Evolutionary conservation across 2,329 filamentous ascomycete genomes (phyloP).

Genomic region (Calycina herbarum): DNA sequence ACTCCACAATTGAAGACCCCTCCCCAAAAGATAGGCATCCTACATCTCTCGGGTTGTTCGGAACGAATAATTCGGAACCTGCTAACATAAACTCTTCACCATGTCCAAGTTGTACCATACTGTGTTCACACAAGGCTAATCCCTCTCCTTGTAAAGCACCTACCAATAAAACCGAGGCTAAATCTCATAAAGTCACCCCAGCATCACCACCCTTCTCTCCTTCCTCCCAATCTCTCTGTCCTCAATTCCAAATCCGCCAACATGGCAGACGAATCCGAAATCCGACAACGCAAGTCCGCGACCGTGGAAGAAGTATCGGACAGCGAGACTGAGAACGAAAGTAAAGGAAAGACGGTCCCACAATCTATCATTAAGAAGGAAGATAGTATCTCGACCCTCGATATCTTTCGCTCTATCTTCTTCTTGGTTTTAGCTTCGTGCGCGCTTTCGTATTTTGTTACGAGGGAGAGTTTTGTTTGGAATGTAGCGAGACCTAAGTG

Average conservation of each 20-base stretch:
- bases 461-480: conserved; percentile 34
- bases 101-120: conserved; percentile 8
- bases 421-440: conserved; percentile 31
- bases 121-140: conserved; percentile 10
- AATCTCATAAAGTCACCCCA: neutral
- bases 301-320: neutral
- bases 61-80: neutral
- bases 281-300: conserved; percentile 13
- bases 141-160: conserved; percentile 5
- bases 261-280: conserved; percentile 4
- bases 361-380: conserved; percentile 28
- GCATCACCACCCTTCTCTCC: neutral
- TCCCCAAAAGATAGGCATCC: neutral
- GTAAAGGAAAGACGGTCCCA: conserved; percentile 3
- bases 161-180: conserved; percentile 13
- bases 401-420: conserved; percentile 32
- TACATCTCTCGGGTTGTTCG: neutral
- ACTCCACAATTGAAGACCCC: neutral
- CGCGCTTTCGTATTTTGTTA: conserved; percentile 36
- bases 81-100: neutral
- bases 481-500: conserved; percentile 31
- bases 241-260: neutral
- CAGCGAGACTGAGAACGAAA: neutral
- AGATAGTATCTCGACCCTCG: conserved; percentile 33
- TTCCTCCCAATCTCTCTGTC: neutral